Evolutionary conservation across 169 alveolate species (phyloP), one percentile per base, ranked within the genome.

Genomic region (Cystoisospora suis): DNA sequence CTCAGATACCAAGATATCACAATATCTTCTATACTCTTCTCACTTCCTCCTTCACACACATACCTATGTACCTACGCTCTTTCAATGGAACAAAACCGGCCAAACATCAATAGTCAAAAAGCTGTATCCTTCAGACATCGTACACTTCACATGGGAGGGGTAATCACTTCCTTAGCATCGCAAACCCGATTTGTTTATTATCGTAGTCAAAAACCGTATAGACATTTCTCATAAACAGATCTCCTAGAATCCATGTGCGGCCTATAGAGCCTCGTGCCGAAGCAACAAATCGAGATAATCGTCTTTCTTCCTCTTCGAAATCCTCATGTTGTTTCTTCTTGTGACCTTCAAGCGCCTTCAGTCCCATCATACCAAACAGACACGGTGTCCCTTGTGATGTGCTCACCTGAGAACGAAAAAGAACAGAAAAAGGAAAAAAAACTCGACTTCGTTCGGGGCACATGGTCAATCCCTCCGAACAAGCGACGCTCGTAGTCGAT

Each of bases 171-270:
- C 72, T 91, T n/a, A 75, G 93, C 81, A 92, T 86, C n/a, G 97
- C 97, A 46, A 96, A 93, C 38, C 97, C 97, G 34, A 95, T 95
- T 70, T 95, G 94, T 90, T 95, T 93, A 80, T 93, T 86, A 44
- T 95, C 97, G 90, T 96, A 95, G 89, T 96, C 96, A 89, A 94
- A 96, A 47, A 94, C 93, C 44, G 96, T 77, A 87, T 95, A 95
- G 90, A 87, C 95, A 58, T 89, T 90, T 81, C 94, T 87, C 96
- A 96, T 94, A 90, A 96, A 95, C 46, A 93, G 91, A 88, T 95
- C 97, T 9, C 98, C 98, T 44, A 96, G 86, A 89, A 96, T 94
- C 96, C 97, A 96, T 65, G 95, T 72, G 47, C 96, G 96, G 40
- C 96, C 97, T 27, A 72, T 40, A 0, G 47, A 38, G 3, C 83